Conservation (phyloP, 2,329 filamentous ascomycete species). For the Penicillium sp. region DNA sequence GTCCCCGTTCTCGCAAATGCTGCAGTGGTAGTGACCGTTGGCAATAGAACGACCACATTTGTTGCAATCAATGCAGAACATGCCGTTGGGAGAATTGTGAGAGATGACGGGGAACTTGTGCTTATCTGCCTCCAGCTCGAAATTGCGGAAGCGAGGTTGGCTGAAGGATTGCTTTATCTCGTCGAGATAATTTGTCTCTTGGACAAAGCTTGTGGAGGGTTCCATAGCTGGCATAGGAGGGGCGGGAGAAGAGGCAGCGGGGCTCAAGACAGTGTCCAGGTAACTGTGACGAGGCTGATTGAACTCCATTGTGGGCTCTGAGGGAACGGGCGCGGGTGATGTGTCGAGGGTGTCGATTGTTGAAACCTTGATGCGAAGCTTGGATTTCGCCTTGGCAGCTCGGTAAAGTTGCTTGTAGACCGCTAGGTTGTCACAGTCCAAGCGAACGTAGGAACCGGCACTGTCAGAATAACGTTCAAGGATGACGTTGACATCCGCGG, state of each 20-base stretch:
- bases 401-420: constrained; percentile 97
- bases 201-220: neutral
- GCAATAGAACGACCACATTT: constrained; percentile 77
- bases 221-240: constrained; percentile 9
- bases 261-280: constrained; percentile 45
- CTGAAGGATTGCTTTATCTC: constrained; percentile 8
- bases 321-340: constrained; percentile 13
- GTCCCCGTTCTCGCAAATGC: constrained; percentile 87
- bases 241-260: constrained; percentile 17
- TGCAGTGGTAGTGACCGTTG: constrained; percentile 90
- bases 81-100: constrained; percentile 37
- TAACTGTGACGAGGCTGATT: constrained; percentile 38
- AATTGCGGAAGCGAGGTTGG: constrained; percentile 29
- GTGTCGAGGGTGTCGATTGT: constrained; percentile 40
- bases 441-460: constrained; percentile 74
- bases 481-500: constrained; percentile 61
- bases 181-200: neutral
- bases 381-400: constrained; percentile 96
- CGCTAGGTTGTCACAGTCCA: constrained; percentile 74
- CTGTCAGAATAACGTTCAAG: constrained; percentile 97
- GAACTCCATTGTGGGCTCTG: constrained; percentile 16
- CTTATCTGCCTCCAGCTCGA: constrained; percentile 30
- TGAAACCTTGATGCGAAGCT: constrained; percentile 83
- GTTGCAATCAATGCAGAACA: constrained; percentile 93
- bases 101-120: constrained; percentile 35